These are phyloP conservation scores for Bacterosira constricta DNA, from an alignment of 108 stramenopile genomes.

Conservation along the genomic window DNA sequence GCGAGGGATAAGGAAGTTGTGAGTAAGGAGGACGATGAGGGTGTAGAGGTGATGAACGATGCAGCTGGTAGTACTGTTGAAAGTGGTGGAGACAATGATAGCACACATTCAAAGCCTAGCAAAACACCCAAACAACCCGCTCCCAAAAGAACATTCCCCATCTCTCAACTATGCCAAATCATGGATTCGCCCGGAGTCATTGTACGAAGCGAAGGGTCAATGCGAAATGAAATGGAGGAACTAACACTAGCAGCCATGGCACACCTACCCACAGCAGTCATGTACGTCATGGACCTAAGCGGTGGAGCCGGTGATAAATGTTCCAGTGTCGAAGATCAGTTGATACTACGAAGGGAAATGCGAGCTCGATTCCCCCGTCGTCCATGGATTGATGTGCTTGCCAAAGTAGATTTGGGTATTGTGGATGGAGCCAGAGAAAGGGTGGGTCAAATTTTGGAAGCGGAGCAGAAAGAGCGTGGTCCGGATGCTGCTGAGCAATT, in stretches of 20 bases:
- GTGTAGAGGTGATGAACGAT: neutral
- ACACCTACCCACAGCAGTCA: constrained; percentile 94
- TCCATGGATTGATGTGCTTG: constrained; percentile 97
- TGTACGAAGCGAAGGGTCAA: constrained; percentile 64
- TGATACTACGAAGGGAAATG: constrained; percentile 81
- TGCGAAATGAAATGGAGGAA: constrained; percentile 96
- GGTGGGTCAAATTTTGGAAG: constrained; percentile 62
- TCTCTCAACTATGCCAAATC: constrained; percentile 65
- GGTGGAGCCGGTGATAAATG: constrained; percentile 90
- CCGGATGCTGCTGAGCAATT: constrained; percentile 36
- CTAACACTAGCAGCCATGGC: constrained; percentile 95
- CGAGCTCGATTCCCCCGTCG: constrained; percentile 86
- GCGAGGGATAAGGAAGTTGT: neutral
- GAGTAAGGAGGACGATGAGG: neutral
- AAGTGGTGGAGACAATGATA: constrained; percentile 20
- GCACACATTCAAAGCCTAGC: constrained; percentile 4
- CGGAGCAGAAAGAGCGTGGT: constrained; percentile 17
- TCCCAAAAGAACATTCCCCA: constrained; percentile 35
- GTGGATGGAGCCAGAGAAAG: constrained; percentile 76
- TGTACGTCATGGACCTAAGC: constrained; percentile 96
- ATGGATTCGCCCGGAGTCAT: constrained; percentile 97
- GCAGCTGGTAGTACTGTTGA: constrained; percentile 54
- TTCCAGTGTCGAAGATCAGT: constrained; percentile 84
- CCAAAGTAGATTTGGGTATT: constrained; percentile 85
- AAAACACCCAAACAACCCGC: constrained; percentile 53